phyloP scores from a whole-genome alignment of 139 green algal genomes.

The Closterium sp. region DNA sequence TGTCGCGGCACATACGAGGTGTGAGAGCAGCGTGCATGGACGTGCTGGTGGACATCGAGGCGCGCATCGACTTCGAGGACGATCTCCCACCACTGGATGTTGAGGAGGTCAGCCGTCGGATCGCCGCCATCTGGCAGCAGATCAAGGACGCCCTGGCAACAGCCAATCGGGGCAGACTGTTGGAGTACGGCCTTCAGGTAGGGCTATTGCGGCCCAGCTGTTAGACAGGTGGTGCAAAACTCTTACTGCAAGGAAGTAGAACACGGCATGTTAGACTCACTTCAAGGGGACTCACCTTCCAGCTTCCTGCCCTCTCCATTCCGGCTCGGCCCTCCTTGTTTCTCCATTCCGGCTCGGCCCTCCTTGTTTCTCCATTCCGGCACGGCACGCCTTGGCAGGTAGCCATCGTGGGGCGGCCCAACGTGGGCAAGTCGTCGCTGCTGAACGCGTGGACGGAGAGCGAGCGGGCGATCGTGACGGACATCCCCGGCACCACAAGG shows the following conservation, averaged over 20 bases:
- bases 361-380: neutral
- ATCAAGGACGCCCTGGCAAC: constrained; percentile 41
- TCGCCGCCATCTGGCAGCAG: constrained; percentile 52
- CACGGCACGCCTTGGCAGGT: neutral
- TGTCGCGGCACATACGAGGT: constrained; percentile 62
- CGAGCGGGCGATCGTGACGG: constrained; percentile 90
- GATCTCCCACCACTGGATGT: constrained; percentile 81
- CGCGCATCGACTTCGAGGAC: constrained; percentile 86
- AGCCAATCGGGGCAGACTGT: constrained; percentile 26
- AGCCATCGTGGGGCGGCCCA: neutral
- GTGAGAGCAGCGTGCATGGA: constrained; percentile 67
- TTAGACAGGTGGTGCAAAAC: no score
- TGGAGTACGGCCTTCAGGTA: constrained; percentile 50
- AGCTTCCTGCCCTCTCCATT: no score
- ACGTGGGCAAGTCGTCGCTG: neutral
- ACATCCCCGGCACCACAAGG: constrained; percentile 88
- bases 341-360: neutral
- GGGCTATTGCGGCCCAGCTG: no score
- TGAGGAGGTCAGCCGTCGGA: constrained; percentile 47
- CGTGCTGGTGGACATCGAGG: constrained; percentile 86
- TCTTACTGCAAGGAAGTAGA: no score
- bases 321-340: neutral
- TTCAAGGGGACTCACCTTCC: no score
- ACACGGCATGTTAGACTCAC: no score
- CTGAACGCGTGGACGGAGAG: constrained; percentile 35